These are phyloP conservation scores for Nemania sp. DNA, from an alignment of 2,329 filamentous ascomycete species.

Conservation along the genomic window DNA sequence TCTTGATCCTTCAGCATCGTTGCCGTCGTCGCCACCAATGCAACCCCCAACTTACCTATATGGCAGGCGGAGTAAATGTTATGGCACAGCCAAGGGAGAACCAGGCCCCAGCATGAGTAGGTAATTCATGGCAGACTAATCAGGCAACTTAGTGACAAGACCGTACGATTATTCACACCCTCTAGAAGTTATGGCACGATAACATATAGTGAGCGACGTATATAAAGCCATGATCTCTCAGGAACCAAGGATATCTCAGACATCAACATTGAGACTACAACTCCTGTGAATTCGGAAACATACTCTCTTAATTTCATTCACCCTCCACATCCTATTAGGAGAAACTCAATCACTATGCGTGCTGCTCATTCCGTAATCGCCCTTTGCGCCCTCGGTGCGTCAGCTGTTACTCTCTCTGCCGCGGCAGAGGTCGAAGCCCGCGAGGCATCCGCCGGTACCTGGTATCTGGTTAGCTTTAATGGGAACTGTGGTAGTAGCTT, in stretches of 20 bases:
- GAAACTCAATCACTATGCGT: conserved; percentile 10
- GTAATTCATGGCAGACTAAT: neutral
- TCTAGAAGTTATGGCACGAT: neutral
- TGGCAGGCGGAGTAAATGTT: neutral
- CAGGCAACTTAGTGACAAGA: neutral
- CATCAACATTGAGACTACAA: neutral
- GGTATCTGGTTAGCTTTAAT: conserved; percentile 10
- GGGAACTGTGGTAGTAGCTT: neutral
- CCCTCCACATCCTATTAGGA: neutral
- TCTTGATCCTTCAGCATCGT: neutral
- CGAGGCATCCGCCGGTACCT: neutral
- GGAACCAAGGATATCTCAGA: neutral
- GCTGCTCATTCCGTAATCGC: conserved; percentile 2
- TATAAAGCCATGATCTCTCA: neutral
- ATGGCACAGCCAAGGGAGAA: neutral
- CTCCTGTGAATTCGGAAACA: neutral
- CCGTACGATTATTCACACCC: neutral
- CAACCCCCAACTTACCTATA: conserved; percentile 1
- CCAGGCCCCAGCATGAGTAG: neutral
- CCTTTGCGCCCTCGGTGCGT: conserved; percentile 16
- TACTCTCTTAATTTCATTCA: neutral
- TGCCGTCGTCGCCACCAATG: neutral
- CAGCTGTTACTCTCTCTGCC: neutral
- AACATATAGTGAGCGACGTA: neutral
- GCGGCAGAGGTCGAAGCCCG: neutral